These are phyloP conservation scores for Taphrina betulina DNA, from an alignment of 1,139 yeast genomes.

Conservation along the genomic window DNA sequence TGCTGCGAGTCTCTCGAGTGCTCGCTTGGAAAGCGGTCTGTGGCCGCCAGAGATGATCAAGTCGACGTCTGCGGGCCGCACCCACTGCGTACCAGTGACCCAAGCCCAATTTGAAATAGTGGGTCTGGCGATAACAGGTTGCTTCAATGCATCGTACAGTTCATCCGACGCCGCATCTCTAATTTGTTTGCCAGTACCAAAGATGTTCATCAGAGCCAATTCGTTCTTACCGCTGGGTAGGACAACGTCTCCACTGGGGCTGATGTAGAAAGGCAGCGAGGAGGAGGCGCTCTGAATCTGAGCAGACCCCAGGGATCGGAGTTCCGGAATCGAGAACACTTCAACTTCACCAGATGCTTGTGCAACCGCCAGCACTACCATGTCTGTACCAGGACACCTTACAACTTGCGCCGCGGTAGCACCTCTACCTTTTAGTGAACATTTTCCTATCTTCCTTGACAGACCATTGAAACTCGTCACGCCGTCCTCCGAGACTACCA, in stretches of 20 bases:
- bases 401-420: constrained; percentile 1
- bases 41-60: constrained; percentile 47
- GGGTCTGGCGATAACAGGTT: constrained; percentile 65
- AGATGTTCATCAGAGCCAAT: constrained; percentile 1
- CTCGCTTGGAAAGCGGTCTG: constrained; percentile 45
- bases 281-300: no score
- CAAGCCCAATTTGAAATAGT: constrained; percentile 76
- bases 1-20: constrained; percentile 40
- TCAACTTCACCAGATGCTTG: constrained; percentile 1
- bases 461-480: constrained; percentile 11
- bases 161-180: not conserved
- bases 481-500: constrained; percentile 23
- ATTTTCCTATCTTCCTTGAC: constrained; percentile 4
- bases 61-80: constrained; percentile 58
- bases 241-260: constrained; percentile 10
- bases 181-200: constrained; percentile 1
- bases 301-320: constrained; percentile 7
- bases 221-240: not conserved
- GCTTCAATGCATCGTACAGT: constrained; percentile 49
- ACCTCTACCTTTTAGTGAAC: not conserved
- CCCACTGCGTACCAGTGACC: constrained; percentile 73
- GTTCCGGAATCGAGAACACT: constrained; percentile 17
- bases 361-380: constrained; percentile 2
- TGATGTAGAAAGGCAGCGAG: not conserved
- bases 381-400: not conserved